Evolutionary conservation across 805 yeast species (phyloP).

Genomic region (Clavispora asparagi): DNA sequence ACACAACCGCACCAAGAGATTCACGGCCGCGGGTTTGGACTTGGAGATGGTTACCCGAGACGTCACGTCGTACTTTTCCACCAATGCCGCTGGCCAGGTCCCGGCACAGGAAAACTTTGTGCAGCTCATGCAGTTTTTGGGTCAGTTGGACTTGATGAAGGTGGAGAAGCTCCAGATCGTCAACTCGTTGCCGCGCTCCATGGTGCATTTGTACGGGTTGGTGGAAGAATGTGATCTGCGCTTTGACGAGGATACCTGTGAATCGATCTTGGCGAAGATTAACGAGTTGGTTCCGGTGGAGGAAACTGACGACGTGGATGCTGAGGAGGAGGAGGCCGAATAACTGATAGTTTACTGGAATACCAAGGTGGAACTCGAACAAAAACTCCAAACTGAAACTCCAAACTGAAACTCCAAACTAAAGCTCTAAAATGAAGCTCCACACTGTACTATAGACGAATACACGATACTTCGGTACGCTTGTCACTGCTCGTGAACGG

Average conservation of each 20-base stretch:
- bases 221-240: conserved; percentile 92
- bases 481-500: too few species aligned
- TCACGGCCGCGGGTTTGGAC: conserved; percentile 38
- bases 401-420: too few species aligned
- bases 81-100: conserved; percentile 21
- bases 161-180: conserved; percentile 81
- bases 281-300: conserved; percentile 47
- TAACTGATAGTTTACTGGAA: too few species aligned
- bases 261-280: conserved; percentile 53
- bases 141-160: conserved; percentile 59
- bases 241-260: conserved; percentile 62
- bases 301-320: conserved; percentile 23
- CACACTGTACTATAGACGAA: neutral
- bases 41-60: conserved; percentile 49
- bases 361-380: too few species aligned
- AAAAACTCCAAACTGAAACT: too few species aligned
- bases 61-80: conserved; percentile 35
- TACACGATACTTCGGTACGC: neutral
- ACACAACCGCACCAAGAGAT: conserved; percentile 19
- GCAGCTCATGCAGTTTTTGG: conserved; percentile 42
- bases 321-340: conserved; percentile 12
- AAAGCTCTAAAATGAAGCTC: too few species aligned
- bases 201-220: conserved; percentile 73
- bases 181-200: conserved; percentile 71
- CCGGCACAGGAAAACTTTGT: conserved; percentile 18